Evolutionary conservation across 768 basidiomycete genomes (phyloP), one percentile per base, ranked within the genome.

Genomic region (Filobasidium wieringae): DNA sequence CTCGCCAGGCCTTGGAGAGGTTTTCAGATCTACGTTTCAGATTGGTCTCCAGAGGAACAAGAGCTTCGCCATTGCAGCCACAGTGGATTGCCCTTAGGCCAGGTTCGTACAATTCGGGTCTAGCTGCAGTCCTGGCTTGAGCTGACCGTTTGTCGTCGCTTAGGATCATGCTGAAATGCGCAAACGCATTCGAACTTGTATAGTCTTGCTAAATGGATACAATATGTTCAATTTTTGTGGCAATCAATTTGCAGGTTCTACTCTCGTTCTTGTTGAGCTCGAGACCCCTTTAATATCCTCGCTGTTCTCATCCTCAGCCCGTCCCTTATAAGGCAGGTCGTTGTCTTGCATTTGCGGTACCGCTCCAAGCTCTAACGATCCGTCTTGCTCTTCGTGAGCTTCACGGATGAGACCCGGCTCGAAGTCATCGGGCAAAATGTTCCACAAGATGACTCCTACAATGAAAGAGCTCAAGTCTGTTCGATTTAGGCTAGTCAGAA

Each of bases 1-100:
- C 77, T 8, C 71, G 56, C 0, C 69, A 76, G 19, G 85, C 84
- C 3, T 71, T 85, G 7, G 79, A 82, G 30, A 79, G 86, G 1
- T 71, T 88, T 60, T 83, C 87, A 64, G 84, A 85, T 58, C 51
- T 84, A 22, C 62, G 71, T 49, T 72, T 79, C 71, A 74, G 84
- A 31, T 78, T 86, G 75, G 79, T 80, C 4, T 77, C 80, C 65
- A 74, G 83, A 22, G 84, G 85, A 6, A 74, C 86, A 4, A 69
- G 74, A 7, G 82, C 84, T 5, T 80, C 80, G 53, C 71, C 80
- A 1, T 74, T 87, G 4, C 84, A 86, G 70, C 85, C 86, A 0
- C 69, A 80, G 50, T 87, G 82, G 82, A 87, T 85, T 74, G 84
- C 82, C 4, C 65, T 86, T 32, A 74, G 83, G n/a, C n/a, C n/a